Conservation (phyloP, 1,284 basidiomycete species). For the Sanghuangporus weigelae region DNA sequence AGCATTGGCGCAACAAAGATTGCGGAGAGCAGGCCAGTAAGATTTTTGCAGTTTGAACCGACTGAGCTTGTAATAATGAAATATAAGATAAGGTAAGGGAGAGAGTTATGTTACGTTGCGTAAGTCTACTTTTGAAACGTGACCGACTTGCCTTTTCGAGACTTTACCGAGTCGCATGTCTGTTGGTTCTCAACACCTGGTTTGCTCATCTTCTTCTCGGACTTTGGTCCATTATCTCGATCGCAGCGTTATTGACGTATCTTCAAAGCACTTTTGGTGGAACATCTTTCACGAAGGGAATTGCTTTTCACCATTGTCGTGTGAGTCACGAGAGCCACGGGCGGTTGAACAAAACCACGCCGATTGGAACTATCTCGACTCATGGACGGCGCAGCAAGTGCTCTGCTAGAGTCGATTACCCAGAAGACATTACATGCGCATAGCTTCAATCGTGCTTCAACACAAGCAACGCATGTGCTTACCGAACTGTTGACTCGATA, state of each 20-base stretch:
- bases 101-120: too few species aligned
- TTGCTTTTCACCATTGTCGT: neutral
- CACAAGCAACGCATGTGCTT: conserved; percentile 60
- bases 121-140: too few species aligned
- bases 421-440: conserved; percentile 70
- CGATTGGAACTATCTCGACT: neutral
- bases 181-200: too few species aligned
- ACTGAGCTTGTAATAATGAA: too few species aligned
- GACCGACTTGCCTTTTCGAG: too few species aligned
- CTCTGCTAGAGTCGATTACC: conserved; percentile 57
- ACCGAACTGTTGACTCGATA: conserved; percentile 71
- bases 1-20: too few species aligned
- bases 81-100: too few species aligned
- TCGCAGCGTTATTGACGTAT: neutral
- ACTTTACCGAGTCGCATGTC: too few species aligned
- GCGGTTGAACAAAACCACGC: neutral
- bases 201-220: too few species aligned
- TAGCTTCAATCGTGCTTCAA: conserved; percentile 65
- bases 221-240: neutral
- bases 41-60: too few species aligned
- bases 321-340: neutral
- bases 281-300: neutral
- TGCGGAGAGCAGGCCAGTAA: too few species aligned
- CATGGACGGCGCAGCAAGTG: conserved; percentile 11
- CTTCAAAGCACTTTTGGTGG: neutral